Evolutionary conservation across 2,329 filamentous ascomycete genomes (phyloP), one percentile per base, ranked within the genome.

Genomic region (Exophiala viscosa): DNA sequence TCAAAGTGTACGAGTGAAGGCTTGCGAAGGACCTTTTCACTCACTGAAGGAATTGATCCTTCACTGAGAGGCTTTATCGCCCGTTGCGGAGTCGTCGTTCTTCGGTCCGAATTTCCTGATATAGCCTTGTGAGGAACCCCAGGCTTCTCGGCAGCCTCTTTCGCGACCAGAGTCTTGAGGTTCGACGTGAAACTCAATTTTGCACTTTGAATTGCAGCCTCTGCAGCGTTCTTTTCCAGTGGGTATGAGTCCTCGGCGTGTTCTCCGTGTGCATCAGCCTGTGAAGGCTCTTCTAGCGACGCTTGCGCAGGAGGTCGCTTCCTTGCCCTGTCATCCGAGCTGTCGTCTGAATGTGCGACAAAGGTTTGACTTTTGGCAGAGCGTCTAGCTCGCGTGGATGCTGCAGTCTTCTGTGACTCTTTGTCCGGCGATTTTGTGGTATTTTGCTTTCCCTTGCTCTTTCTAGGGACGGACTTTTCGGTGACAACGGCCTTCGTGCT

Each of bases 1-100:
- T 48, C 50, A 33, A 59, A 54, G 31, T 54, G 50, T 5, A 59
- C 41, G 28, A 59, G 56, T 20, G 35, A 32, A 14, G 48, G 45
- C 39, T 55, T 59, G 3, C 53, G 45, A 14, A 54, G 13, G 17
- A 45, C 32, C 15, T 49, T 54, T 23, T 54, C 48, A 20, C 42
- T 52, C n/a, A 50, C 55, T 13, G 55, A 45, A 32, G 52, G 52
- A 20, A 58, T 58, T 13, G 51, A 41, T 15, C 11, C 42, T 33
- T 54, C 50, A 31, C 44, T 59, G 14, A 48, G 34, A n/a, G 35
- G 48, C 17, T 49, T 28, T n/a, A 28, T 15, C 28, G 4, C n/a
- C 41, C 31, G 39, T 20, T 36, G 14, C 13, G 42, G 43, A 14
- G 46, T 50, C 8, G 23, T 28, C 23, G 23, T 28, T 28, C 5